Percentiles rank a stretch among this genome's conserved stretches.
These are phyloP conservation scores for Penicillium canariense DNA, from an alignment of 495 filamentous ascomycete species.

Conservation along the genomic window DNA sequence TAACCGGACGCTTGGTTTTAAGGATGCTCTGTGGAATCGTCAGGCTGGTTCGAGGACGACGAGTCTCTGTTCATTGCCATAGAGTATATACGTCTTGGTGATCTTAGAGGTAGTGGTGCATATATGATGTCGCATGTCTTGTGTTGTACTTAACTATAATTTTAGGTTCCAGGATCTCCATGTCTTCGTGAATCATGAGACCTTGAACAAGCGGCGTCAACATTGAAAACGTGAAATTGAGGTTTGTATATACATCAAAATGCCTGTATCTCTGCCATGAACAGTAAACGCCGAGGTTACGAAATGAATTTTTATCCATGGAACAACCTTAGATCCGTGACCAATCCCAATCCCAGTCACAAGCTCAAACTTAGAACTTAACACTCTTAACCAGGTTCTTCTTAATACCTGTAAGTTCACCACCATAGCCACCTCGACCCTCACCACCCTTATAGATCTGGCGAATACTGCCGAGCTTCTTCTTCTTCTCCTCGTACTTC, in stretches of 20 bases:
- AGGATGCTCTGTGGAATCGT: too few species aligned
- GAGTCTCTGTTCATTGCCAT: too few species aligned
- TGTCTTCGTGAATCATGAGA: neutral
- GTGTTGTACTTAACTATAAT: too few species aligned
- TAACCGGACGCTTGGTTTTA: too few species aligned
- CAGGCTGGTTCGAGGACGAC: too few species aligned
- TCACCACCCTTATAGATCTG: slow-evolving; percentile 86
- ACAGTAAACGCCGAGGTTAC: slow-evolving; percentile 33
- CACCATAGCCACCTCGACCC: slow-evolving; percentile 80
- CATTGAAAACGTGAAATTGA: slow-evolving; percentile 8
- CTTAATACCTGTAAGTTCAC: slow-evolving; percentile 96
- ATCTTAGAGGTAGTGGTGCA: too few species aligned
- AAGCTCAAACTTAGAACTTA: slow-evolving; percentile 61
- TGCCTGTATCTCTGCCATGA: slow-evolving; percentile 27
- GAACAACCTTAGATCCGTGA: slow-evolving; percentile 14
- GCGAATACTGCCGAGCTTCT: slow-evolving; percentile 84
- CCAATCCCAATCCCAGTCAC: slow-evolving; percentile 2
- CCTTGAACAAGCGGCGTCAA: neutral
- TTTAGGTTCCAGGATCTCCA: too few species aligned
- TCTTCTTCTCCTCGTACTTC: slow-evolving; percentile 90
- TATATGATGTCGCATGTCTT: too few species aligned
- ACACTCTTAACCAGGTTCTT: slow-evolving; percentile 86
- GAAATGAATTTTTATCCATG: slow-evolving; percentile 27
- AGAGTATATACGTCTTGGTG: too few species aligned
- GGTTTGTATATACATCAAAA: slow-evolving; percentile 30